A percentile compares a stretch with the other conserved stretches of the same genome.
These are phyloP conservation scores for Gnetum montanum DNA, from an alignment of 75 land plant genomes.

Conservation along the genomic window DNA sequence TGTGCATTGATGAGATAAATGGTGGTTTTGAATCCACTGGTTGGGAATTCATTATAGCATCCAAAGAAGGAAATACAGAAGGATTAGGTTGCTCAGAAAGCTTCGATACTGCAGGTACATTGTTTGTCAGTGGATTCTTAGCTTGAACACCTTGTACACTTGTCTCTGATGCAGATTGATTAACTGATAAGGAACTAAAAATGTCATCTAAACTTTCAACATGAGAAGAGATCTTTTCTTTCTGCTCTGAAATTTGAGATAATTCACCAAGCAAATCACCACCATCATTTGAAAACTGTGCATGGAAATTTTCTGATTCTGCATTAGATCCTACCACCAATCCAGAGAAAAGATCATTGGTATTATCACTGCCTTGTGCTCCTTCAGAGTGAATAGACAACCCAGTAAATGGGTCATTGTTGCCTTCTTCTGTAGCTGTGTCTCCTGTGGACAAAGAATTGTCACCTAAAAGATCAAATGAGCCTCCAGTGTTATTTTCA, in stretches of 20 bases:
- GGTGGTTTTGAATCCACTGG: conserved; percentile 14
- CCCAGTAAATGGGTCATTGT: conserved; percentile 61
- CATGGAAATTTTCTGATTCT: background rate
- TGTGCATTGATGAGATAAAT: conserved; percentile 24
- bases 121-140: conserved; percentile 7
- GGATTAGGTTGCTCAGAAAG: conserved; percentile 8
- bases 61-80: conserved; percentile 9
- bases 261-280: conserved; percentile 36
- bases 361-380: conserved; percentile 11
- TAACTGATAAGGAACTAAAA: conserved; percentile 39
- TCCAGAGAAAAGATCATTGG: conserved; percentile 50
- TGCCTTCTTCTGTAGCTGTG: conserved; percentile 4
- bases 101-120: conserved; percentile 1
- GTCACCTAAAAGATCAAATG: conserved; percentile 44
- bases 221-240: background rate
- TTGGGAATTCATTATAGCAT: conserved; percentile 13
- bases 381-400: conserved; percentile 48
- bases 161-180: conserved; percentile 7
- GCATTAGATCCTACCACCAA: conserved; percentile 29
- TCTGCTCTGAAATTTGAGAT: conserved; percentile 16
- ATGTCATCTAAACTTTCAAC: conserved; percentile 27
- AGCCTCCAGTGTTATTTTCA: background rate
- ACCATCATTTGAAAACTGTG: conserved; percentile 1
- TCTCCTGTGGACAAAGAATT: background rate
- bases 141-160: conserved; percentile 8